phyloP scores from a whole-genome alignment of 2,329 filamentous ascomycete species.

The Penicillium sp. region DNA sequence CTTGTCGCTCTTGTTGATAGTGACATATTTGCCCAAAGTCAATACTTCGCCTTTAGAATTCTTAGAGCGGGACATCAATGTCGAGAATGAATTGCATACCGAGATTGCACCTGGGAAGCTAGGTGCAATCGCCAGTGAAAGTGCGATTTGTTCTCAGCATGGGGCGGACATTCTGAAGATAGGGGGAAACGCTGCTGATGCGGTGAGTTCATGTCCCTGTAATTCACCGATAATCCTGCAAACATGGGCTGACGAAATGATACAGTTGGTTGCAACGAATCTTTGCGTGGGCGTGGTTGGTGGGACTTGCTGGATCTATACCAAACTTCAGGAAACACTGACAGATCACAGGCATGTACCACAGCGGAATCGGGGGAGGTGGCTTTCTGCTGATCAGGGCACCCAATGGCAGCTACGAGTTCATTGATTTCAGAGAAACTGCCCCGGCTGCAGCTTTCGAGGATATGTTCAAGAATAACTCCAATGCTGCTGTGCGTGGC shows the following conservation, averaged over 20 bases:
- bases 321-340: not conserved
- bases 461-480: constrained; percentile 81
- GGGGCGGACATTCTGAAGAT: constrained; percentile 63
- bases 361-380: constrained; percentile 81
- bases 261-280: constrained; percentile 66
- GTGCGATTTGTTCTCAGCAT: constrained; percentile 66
- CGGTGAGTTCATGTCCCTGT: constrained; percentile 44
- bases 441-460: constrained; percentile 79
- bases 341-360: constrained; percentile 63
- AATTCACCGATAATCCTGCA: too few species aligned
- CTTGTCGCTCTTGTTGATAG: constrained; percentile 22
- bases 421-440: constrained; percentile 86
- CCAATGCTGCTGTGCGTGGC: constrained; percentile 65
- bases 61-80: not conserved
- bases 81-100: constrained; percentile 28
- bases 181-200: constrained; percentile 74
- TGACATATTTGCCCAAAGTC: constrained; percentile 23
- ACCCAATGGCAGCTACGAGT: constrained; percentile 74
- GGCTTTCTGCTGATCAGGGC: constrained; percentile 84
- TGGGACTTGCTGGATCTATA: constrained; percentile 23
- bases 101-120: constrained; percentile 29
- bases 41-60: constrained; percentile 25
- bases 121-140: constrained; percentile 73
- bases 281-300: constrained; percentile 74
- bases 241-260: not conserved